These are phyloP conservation scores for Epicoccum nigrum DNA, from an alignment of 2,329 filamentous ascomycete genomes.

Conservation along the genomic window DNA sequence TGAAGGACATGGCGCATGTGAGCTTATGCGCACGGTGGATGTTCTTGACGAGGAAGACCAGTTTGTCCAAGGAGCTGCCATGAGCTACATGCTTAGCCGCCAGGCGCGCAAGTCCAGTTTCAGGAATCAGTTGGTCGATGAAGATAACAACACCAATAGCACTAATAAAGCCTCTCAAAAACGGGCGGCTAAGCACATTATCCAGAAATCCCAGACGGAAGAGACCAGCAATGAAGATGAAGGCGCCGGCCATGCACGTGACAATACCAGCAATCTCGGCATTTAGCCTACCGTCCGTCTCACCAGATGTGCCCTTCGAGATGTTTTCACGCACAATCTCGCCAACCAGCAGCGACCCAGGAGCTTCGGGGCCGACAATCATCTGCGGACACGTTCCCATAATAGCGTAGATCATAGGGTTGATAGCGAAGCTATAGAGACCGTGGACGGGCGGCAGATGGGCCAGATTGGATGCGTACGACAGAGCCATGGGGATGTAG, in stretches of 20 bases:
- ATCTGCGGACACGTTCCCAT: conserved; percentile 91
- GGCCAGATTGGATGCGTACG: conserved; percentile 87
- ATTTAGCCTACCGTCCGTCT: conserved; percentile 73
- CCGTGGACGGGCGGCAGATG: conserved; percentile 94
- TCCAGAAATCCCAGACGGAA: conserved; percentile 90
- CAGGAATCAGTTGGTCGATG: conserved; percentile 91
- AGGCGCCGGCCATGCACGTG: conserved; percentile 83
- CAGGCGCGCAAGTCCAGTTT: conserved; percentile 74
- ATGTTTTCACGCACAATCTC: conserved; percentile 82
- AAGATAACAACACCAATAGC: conserved; percentile 96
- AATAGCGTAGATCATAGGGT: conserved; percentile 87
- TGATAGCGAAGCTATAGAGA: conserved; percentile 91
- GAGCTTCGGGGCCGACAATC: conserved; percentile 93
- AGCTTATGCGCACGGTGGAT: conserved; percentile 70
- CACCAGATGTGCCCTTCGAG: conserved; percentile 67
- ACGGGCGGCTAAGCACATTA: conserved; percentile 90
- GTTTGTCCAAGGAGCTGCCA: conserved; percentile 84
- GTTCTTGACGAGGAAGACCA: conserved; percentile 77
- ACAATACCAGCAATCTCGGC: conserved; percentile 87
- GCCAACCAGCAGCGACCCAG: conserved; percentile 87
- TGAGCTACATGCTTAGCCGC: conserved; percentile 77
- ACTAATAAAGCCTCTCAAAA: conserved; percentile 93
- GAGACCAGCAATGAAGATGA: conserved; percentile 85
- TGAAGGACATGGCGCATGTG: conserved; percentile 76
- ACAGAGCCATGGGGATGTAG: conserved; percentile 96